Conservation (phyloP, 768 basidiomycete genomes). For the Holtermannia corniformis region DNA sequence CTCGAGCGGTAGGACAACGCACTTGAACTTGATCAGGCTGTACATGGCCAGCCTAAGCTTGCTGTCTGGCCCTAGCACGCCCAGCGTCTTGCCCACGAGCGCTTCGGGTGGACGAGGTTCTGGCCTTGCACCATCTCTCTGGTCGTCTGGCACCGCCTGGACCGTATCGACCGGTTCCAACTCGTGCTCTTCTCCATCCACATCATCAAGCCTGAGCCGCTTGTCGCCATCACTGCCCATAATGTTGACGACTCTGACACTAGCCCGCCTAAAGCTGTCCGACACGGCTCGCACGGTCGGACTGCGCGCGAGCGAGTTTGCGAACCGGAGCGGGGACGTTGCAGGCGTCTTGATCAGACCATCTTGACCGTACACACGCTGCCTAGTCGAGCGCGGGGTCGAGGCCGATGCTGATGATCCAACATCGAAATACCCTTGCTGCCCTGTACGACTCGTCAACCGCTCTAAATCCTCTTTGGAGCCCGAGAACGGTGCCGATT, state of each 20-base stretch:
- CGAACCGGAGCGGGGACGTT: conserved; percentile 3
- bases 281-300: conserved; percentile 23
- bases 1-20: conserved; percentile 37
- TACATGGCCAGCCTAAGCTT: conserved; percentile 56
- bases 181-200: background rate
- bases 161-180: background rate
- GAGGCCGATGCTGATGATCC: no score
- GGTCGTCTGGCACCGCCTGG: background rate
- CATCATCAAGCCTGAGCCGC: conserved; percentile 10
- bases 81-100: conserved; percentile 69
- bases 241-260: conserved; percentile 25
- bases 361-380: background rate
- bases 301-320: conserved; percentile 7
- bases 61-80: conserved; percentile 63
- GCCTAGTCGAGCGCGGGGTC: background rate
- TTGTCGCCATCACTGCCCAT: conserved; percentile 14
- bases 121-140: conserved; percentile 5
- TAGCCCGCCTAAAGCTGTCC: conserved; percentile 23
- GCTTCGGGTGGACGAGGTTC: conserved; percentile 25
- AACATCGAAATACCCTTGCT: background rate
- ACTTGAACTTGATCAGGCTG: conserved; percentile 63
- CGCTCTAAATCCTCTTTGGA: background rate
- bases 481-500: no score
- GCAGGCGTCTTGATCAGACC: background rate
- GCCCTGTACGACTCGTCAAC: background rate